Evolutionary conservation across 495 filamentous ascomycete genomes (phyloP), one percentile per base, ranked within the genome.

Genomic region (Saxophila tyrrhenica): DNA sequence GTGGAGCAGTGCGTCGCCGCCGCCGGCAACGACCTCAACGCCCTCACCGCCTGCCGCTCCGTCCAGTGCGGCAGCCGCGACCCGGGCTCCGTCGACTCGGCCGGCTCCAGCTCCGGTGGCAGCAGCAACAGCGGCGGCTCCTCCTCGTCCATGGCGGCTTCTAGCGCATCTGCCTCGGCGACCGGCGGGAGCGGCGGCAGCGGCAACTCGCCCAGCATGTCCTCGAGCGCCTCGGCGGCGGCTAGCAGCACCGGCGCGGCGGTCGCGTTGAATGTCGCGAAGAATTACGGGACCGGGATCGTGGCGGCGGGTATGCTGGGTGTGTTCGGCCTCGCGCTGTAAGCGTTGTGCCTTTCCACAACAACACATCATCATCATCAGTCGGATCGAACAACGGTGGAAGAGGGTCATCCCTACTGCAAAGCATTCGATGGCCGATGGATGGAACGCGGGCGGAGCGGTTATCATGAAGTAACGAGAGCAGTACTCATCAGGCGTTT

Each of bases 261-360:
- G 11, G 57, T 56, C 21, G 65, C 67, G 21, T 29, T 71, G 56
- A 60, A 61, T 46, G 19, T 78, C 44, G 68, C 66, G 15, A 68
- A 71, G 64, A 70, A 72, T 17, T 74, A 74, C 62, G 77, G 75
- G 23, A 75, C 75, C 50, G 71, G 72, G 51, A 41, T 75, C 41
- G 62, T 81, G 55, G 75, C 71, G 19, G 72, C 67, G 43, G 72
- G 67, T 51, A 54, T 79, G 60, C 63, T 76, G 44, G 64, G 73
- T 45, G 65, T 73, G 44, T 72, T 78, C 50, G 72, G 75, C 39
- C 51, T 80, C 51, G 65, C 74, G 54, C 64, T 80, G 62, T 79
- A 73, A 65, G 55, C 25, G 5, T 48, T 23, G 3, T 9, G 45
- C 21, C n/a, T n/a, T n/a, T n/a, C n/a, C n/a, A n/a, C n/a, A n/a